A percentile compares a stretch with the other conserved stretches of the same genome.
Evolutionary conservation across 2,329 filamentous ascomycete genomes (phyloP).

Genomic region (Fusarium chuoi): DNA sequence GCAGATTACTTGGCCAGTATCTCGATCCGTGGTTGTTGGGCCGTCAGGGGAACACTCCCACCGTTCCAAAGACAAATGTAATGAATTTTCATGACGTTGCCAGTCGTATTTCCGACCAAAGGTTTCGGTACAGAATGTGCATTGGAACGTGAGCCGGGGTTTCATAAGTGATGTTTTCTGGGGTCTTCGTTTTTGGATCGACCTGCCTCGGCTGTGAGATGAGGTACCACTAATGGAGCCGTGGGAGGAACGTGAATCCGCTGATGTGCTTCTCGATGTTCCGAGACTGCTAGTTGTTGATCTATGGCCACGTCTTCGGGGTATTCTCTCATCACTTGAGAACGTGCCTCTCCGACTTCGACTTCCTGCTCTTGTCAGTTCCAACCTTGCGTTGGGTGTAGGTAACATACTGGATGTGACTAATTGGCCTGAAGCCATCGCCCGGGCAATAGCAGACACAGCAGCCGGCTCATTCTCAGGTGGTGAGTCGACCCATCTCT

Average conservation of each 20-base stretch:
- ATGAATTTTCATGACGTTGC: slow-evolving; percentile 61
- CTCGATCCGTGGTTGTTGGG: slow-evolving; percentile 49
- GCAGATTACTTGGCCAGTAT: slow-evolving; percentile 43
- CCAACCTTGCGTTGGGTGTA: slow-evolving; percentile 51
- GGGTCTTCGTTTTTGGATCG: slow-evolving; percentile 10
- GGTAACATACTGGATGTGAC: slow-evolving; percentile 2
- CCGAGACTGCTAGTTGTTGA: slow-evolving; percentile 27
- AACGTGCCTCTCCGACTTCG: slow-evolving; percentile 24
- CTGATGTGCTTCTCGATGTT: slow-evolving; percentile 33
- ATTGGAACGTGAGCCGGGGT: slow-evolving; percentile 48
- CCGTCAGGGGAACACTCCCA: slow-evolving; percentile 57
- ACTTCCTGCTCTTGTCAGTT: slow-evolving; percentile 47
- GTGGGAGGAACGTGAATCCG: slow-evolving; percentile 25
- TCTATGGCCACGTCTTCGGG: slow-evolving; percentile 8
- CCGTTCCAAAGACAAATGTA: slow-evolving; percentile 56
- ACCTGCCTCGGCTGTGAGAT: slow-evolving; percentile 8
- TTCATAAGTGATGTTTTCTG: slow-evolving; percentile 15
- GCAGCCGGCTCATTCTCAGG: slow-evolving; percentile 48
- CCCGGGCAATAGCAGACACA: slow-evolving; percentile 46
- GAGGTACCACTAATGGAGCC: slow-evolving; percentile 20
- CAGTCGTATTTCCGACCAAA: slow-evolving; percentile 58
- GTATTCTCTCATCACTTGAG: slow-evolving; percentile 16
- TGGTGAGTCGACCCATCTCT: slow-evolving; percentile 49
- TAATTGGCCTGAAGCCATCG: slow-evolving; percentile 35
- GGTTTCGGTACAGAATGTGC: slow-evolving; percentile 58